phyloP scores from a whole-genome alignment of 768 basidiomycete genomes.

The Gymnopilus dilepis region DNA sequence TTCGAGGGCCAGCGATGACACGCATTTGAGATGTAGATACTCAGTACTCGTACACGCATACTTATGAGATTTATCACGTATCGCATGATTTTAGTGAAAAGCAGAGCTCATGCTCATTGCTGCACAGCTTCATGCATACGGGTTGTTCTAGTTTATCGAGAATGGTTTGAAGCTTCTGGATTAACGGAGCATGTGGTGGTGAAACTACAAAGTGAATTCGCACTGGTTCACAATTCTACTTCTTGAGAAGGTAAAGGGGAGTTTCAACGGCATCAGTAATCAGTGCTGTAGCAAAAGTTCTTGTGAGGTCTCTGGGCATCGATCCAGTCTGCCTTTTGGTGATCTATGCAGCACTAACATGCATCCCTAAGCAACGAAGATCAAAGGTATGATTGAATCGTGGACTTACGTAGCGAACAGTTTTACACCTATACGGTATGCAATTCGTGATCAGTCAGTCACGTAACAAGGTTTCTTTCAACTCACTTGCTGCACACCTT shows the following conservation, averaged over 20 bases:
- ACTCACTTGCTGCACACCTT: conserved; percentile 25
- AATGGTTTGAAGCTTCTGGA: too few species aligned
- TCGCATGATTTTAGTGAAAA: too few species aligned
- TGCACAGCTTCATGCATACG: too few species aligned
- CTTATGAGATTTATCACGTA: too few species aligned
- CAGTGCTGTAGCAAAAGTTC: conserved; percentile 23
- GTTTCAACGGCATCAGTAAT: conserved; percentile 20
- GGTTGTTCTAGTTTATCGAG: too few species aligned
- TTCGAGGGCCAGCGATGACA: background rate
- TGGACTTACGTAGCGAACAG: conserved; percentile 26
- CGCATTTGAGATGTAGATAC: background rate
- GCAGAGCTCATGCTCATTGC: too few species aligned
- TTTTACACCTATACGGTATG: conserved; percentile 21
- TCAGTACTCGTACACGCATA: background rate
- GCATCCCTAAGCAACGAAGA: background rate
- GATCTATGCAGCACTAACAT: conserved; percentile 30
- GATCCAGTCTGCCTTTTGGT: conserved; percentile 33
- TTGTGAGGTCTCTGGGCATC: conserved; percentile 24
- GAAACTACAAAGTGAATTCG: too few species aligned
- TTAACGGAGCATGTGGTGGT: too few species aligned
- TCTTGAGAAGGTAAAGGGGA: too few species aligned
- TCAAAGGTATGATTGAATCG: background rate
- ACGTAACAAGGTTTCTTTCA: background rate
- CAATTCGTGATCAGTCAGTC: too few species aligned
- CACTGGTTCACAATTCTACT: too few species aligned